A percentile compares a stretch with the other conserved stretches of the same genome.
Conservation (phyloP, 768 basidiomycete species). For the Podaxis pistillaris region DNA sequence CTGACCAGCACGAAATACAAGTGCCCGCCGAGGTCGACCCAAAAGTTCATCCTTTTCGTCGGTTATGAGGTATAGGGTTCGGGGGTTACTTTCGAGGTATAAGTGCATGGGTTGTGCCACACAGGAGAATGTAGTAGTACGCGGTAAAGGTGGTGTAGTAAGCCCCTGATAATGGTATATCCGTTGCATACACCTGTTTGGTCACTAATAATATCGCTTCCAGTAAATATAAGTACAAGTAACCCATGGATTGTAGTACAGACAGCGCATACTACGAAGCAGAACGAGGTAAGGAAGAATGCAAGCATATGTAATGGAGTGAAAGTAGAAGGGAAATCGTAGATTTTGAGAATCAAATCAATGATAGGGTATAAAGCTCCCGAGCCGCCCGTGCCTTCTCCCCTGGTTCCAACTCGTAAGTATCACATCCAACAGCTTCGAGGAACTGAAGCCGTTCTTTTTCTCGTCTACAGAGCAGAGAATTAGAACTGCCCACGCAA, state of each 20-base stretch:
- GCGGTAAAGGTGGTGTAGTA: not conserved
- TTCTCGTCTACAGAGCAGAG: conserved; percentile 14
- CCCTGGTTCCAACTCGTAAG: conserved; percentile 12
- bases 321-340: too few species aligned
- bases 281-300: not conserved
- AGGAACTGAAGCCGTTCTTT: conserved; percentile 13
- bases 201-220: not conserved
- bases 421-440: conserved; percentile 15
- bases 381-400: conserved; percentile 2
- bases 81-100: conserved; percentile 65
- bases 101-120: conserved; percentile 56
- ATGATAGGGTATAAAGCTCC: conserved; percentile 9
- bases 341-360: not conserved
- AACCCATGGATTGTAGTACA: not conserved
- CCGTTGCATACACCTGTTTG: conserved; percentile 10
- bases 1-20: conserved; percentile 70
- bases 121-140: conserved; percentile 4
- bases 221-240: not conserved
- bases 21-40: conserved; percentile 58
- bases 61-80: conserved; percentile 72
- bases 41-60: conserved; percentile 61
- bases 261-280: not conserved
- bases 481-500: conserved; percentile 13
- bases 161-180: not conserved
- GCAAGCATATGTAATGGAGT: too few species aligned